phyloP scores from a whole-genome alignment of 805 yeast genomes.

The Metschnikowia peoriensis region DNA sequence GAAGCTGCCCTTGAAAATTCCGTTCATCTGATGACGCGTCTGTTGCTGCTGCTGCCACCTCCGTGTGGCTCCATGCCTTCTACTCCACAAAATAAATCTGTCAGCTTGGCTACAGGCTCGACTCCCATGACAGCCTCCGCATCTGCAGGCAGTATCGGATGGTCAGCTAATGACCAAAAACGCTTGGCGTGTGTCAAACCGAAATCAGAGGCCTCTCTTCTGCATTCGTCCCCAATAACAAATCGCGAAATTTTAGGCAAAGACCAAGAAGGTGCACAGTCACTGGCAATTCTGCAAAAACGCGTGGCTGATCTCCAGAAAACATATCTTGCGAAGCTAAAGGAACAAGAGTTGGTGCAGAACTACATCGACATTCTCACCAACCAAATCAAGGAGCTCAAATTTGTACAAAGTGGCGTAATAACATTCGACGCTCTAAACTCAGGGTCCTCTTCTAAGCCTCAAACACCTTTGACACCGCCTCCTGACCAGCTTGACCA shows the following conservation, averaged over 20 bases:
- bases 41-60: neutral
- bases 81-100: neutral
- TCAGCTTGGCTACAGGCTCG: neutral
- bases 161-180: neutral
- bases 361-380: constrained; percentile 42
- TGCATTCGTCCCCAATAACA: neutral
- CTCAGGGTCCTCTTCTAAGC: constrained; percentile 11
- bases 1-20: neutral
- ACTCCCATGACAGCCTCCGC: neutral
- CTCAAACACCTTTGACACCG: constrained; percentile 9
- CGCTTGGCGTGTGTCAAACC: neutral
- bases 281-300: neutral
- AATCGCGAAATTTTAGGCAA: neutral
- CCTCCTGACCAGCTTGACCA: constrained; percentile 36
- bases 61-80: constrained; percentile 1
- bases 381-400: constrained; percentile 43
- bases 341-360: constrained; percentile 42
- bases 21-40: neutral
- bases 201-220: neutral
- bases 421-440: constrained; percentile 42
- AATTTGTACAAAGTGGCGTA: constrained; percentile 43
- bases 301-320: constrained; percentile 28
- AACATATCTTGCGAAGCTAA: constrained; percentile 35
- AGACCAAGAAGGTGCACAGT: neutral
- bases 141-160: neutral